Conservation (phyloP, 441 rosid genomes). For the Aquilaria agallochum region DNA sequence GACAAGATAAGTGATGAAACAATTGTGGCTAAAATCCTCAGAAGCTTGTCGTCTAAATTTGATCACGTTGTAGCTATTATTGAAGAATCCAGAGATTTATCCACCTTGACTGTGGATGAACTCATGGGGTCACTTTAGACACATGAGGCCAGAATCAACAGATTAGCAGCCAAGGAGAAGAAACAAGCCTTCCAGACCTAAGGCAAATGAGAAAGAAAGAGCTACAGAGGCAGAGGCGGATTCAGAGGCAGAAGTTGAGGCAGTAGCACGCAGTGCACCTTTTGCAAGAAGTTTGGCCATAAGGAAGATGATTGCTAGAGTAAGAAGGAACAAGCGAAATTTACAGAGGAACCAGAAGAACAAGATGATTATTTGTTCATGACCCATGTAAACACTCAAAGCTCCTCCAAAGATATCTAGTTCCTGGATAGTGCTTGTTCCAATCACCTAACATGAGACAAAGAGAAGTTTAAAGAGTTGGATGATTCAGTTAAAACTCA, state of each 20-base stretch:
- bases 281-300: too few relatives aligned
- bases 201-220: too few relatives aligned
- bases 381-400: too few relatives aligned
- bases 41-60: not conserved
- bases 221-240: not conserved
- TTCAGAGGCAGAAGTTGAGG: not conserved
- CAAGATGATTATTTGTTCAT: too few relatives aligned
- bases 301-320: too few relatives aligned
- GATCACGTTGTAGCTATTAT: slow-evolving; percentile 6
- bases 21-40: slow-evolving; percentile 1
- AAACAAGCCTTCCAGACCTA: not conserved
- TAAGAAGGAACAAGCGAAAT: too few relatives aligned
- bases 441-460: not conserved
- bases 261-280: not conserved
- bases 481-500: not conserved
- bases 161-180: not conserved
- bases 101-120: not conserved
- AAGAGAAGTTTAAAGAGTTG: not conserved
- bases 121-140: slow-evolving; percentile 1
- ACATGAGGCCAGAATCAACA: not conserved
- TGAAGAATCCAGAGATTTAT: slow-evolving; percentile 1
- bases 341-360: too few relatives aligned
- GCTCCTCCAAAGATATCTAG: not conserved
- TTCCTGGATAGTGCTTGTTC: not conserved
- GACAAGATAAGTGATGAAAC: not conserved